Evolutionary conservation across 2,329 filamentous ascomycete species (phyloP).

Genomic region (Aspergillus fructus): DNA sequence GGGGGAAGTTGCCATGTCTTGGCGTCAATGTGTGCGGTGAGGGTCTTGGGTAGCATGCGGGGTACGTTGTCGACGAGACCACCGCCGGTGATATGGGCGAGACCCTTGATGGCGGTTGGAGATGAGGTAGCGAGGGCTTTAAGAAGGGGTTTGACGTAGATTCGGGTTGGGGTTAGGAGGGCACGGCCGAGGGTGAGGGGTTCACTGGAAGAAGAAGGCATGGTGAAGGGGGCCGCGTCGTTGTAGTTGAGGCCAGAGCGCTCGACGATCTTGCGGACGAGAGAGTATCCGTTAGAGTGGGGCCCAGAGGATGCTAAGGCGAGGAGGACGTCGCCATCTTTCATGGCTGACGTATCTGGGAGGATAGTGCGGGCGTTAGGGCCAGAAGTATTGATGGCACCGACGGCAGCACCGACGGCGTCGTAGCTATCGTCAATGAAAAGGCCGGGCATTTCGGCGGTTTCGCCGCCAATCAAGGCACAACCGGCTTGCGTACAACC

Average conservation of each 20-base stretch:
- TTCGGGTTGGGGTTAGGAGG: constrained; percentile 84
- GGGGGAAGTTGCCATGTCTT: constrained; percentile 70
- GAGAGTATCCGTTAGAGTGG: constrained; percentile 96
- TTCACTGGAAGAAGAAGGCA: constrained; percentile 56
- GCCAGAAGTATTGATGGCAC: constrained; percentile 63
- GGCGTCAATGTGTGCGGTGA: constrained; percentile 80
- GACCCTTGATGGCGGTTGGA: constrained; percentile 71
- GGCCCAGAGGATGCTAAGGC: constrained; percentile 82
- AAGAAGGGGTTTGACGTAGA: constrained; percentile 85
- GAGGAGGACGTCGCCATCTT: constrained; percentile 77
- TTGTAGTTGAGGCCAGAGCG: constrained; percentile 69
- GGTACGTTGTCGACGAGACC: constrained; percentile 93
- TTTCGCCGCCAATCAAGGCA: constrained; percentile 94
- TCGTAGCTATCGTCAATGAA: constrained; percentile 89
- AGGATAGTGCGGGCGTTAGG: constrained; percentile 64
- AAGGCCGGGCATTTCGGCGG: constrained; percentile 96
- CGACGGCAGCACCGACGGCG: constrained; percentile 84
- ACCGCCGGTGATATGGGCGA: constrained; percentile 95
- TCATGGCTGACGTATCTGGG: constrained; percentile 74
- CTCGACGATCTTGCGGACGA: constrained; percentile 87
- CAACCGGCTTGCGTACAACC: constrained; percentile 84
- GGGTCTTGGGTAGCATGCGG: constrained; percentile 77
- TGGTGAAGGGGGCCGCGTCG: constrained; percentile 74
- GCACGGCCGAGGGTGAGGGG: constrained; percentile 62
- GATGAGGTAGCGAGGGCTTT: constrained; percentile 58